Percentiles rank a stretch among this genome's conserved stretches.
Evolutionary conservation across 345 rosid species (phyloP).

Genomic region (Viola odorata): DNA sequence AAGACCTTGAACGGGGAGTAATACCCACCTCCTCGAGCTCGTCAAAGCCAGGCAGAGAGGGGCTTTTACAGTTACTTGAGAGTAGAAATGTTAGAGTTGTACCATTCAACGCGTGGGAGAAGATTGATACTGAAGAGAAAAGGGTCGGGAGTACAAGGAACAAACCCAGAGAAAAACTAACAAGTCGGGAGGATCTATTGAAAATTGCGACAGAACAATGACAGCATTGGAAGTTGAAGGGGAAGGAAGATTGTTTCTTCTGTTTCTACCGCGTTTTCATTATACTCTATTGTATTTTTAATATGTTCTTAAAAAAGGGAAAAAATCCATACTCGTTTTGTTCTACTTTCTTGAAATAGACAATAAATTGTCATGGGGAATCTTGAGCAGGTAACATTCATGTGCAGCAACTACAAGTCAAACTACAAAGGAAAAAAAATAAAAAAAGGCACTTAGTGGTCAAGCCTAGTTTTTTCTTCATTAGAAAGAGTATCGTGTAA

Average conservation of each 20-base stretch:
- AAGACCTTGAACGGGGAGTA: slow-evolving; percentile 55
- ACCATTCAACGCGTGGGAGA: slow-evolving; percentile 65
- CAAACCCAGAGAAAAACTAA: slow-evolving; percentile 69
- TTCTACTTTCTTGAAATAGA: no score
- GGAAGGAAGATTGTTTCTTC: neutral
- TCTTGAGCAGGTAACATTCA: no score
- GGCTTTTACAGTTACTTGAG: slow-evolving; percentile 57
- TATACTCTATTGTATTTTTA: neutral
- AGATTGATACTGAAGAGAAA: slow-evolving; percentile 67
- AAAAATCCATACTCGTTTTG: no score
- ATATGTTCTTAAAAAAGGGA: no score
- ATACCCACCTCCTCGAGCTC: slow-evolving; percentile 21
- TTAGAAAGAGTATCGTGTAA: no score
- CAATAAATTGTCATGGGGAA: no score
- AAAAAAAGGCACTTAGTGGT: no score
- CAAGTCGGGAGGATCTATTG: slow-evolving; percentile 49
- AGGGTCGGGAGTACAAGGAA: slow-evolving; percentile 49
- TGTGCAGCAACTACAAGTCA: no score
- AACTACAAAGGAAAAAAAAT: no score
- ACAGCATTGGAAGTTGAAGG: neutral
- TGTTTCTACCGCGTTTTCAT: neutral
- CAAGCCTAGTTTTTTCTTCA: no score
- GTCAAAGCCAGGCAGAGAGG: slow-evolving; percentile 57
- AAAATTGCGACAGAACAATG: slow-evolving; percentile 29
- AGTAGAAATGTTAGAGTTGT: slow-evolving; percentile 36